Conservation (phyloP, 805 yeast species). For the Wickerhamomyces sydowiorum region DNA sequence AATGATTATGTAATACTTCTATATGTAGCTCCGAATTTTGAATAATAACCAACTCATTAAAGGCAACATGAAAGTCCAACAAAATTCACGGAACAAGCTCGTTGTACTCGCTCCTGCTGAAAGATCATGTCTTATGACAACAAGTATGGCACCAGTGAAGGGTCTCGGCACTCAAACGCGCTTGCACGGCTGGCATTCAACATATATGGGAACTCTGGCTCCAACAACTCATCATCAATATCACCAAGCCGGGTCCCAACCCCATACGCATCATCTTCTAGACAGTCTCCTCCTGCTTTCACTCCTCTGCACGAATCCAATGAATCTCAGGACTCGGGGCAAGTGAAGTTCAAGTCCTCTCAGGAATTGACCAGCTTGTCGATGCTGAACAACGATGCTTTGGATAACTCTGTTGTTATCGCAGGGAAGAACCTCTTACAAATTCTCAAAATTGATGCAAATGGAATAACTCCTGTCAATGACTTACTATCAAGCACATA, state of each 20-base stretch:
- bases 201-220: constrained; percentile 40
- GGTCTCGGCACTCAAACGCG: constrained; percentile 19
- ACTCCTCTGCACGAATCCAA: constrained; percentile 11
- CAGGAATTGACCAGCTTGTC: constrained; percentile 25
- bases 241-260: constrained; percentile 9
- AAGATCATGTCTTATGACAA: constrained; percentile 1
- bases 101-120: too few species aligned
- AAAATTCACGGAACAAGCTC: too few species aligned
- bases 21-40: too few species aligned
- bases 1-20: too few species aligned
- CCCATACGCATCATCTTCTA: constrained; percentile 2
- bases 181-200: constrained; percentile 55
- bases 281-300: constrained; percentile 12
- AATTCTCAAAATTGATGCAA: constrained; percentile 26
- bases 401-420: constrained; percentile 27
- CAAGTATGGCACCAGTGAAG: constrained; percentile 5
- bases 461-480: constrained; percentile 25
- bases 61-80: too few species aligned
- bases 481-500: constrained; percentile 27
- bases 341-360: constrained; percentile 23
- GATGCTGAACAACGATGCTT: constrained; percentile 13
- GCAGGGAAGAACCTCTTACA: constrained; percentile 39
- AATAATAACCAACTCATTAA: too few species aligned
- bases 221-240: constrained; percentile 14
- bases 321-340: constrained; percentile 16